A percentile compares a stretch with the other conserved stretches of the same genome.
These are phyloP conservation scores for Pharus latifolius DNA, from an alignment of 176 grass and related monocot species.

Conservation along the genomic window DNA sequence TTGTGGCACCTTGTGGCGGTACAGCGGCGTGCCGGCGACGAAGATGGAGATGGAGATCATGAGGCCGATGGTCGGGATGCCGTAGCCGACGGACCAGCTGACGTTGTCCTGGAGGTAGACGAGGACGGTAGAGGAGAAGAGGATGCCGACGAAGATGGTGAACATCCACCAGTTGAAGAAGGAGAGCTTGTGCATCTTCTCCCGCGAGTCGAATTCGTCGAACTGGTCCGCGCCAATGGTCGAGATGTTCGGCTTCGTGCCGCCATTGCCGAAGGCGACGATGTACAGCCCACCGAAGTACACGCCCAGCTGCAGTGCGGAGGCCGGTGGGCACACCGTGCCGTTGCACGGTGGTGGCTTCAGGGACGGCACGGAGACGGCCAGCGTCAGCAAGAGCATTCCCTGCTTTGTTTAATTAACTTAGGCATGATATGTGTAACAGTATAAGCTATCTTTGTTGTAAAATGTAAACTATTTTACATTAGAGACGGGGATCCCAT, in stretches of 20 bases:
- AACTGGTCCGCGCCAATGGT: conserved; percentile 52
- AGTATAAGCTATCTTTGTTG: too few species aligned
- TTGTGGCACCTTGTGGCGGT: conserved; percentile 44
- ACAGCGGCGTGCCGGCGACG: conserved; percentile 33
- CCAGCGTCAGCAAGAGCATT: conserved; percentile 19
- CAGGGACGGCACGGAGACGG: conserved; percentile 16
- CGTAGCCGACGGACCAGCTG: conserved; percentile 46
- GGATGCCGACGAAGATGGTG: conserved; percentile 30
- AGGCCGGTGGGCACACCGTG: neutral
- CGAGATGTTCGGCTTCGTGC: conserved; percentile 37
- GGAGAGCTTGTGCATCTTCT: conserved; percentile 30
- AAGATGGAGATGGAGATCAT: conserved; percentile 33
- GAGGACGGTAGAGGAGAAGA: conserved; percentile 29
- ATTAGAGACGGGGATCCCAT: too few species aligned
- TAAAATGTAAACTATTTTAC: too few species aligned
- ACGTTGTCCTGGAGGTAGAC: conserved; percentile 56
- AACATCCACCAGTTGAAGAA: conserved; percentile 63
- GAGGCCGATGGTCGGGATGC: conserved; percentile 34
- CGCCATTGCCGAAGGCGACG: conserved; percentile 23
- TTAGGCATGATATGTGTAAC: too few species aligned
- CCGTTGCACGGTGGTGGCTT: conserved; percentile 10
- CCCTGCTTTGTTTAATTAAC: conserved; percentile 30
- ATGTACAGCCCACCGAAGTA: conserved; percentile 36
- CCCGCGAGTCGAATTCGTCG: conserved; percentile 24
- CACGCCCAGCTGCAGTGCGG: conserved; percentile 22